These are phyloP conservation scores for Ophiostoma fasciatum DNA, from an alignment of 2,329 filamentous ascomycete species.

Conservation along the genomic window DNA sequence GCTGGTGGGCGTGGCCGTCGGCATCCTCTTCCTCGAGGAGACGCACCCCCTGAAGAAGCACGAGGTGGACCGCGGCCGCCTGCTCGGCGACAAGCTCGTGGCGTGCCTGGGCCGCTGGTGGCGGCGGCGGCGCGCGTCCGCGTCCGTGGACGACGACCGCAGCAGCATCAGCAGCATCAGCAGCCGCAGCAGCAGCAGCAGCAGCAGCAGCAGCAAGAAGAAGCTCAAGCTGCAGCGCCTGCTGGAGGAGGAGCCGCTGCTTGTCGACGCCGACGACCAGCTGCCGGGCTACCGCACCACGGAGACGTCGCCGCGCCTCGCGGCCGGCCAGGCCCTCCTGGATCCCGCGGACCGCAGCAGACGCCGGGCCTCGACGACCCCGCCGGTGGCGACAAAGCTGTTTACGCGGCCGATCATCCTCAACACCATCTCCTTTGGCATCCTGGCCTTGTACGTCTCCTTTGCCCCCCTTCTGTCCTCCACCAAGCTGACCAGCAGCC, in stretches of 20 bases:
- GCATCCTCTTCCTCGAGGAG: slow-evolving; percentile 81
- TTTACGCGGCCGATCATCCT: slow-evolving; percentile 78
- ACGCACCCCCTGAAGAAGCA: slow-evolving; percentile 75
- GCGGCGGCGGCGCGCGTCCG: too few species aligned
- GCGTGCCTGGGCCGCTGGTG: too few species aligned
- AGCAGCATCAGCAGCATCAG: too few species aligned
- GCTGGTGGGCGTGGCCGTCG: slow-evolving; percentile 58
- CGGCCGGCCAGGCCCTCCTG: slow-evolving; percentile 1
- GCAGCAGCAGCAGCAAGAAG: too few species aligned
- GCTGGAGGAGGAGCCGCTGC: slow-evolving; percentile 39
- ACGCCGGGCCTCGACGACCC: not conserved
- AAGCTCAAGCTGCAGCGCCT: slow-evolving; percentile 21
- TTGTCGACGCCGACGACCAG: slow-evolving; percentile 45
- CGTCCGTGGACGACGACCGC: too few species aligned
- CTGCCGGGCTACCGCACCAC: slow-evolving; percentile 55
- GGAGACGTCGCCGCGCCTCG: slow-evolving; percentile 21
- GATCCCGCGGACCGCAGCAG: slow-evolving; percentile 19
- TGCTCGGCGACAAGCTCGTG: slow-evolving; percentile 63
- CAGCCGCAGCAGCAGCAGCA: too few species aligned
- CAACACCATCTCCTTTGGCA: slow-evolving; percentile 80
- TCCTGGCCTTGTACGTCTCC: slow-evolving; percentile 79
- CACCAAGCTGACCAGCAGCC: slow-evolving; percentile 35
- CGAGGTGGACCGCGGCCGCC: slow-evolving; percentile 59
- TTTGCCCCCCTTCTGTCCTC: slow-evolving; percentile 9
- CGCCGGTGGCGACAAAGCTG: slow-evolving; percentile 26